Evolutionary conservation across 352 stramenopile genomes (phyloP), one percentile per base, ranked within the genome.

Genomic region (Phytophthora parvispora): DNA sequence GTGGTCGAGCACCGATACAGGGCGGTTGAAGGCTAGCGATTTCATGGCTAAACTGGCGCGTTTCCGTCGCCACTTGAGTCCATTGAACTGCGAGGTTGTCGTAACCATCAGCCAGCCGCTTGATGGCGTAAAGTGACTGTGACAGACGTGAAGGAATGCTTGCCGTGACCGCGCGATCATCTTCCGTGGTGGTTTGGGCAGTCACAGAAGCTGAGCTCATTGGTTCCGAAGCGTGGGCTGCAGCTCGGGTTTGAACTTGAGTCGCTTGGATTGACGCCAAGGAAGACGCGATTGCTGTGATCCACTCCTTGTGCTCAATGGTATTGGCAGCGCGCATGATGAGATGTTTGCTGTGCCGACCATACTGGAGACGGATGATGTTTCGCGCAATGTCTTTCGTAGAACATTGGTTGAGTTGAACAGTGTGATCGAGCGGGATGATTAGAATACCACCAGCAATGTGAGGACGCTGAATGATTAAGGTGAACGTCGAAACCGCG

Each of bases 321-420:
- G 18, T 5, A 20, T 60, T 66, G 47, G 20, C 5, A 8, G 29
- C 28, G 7, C 63, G 55, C 51, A 71, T 42, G 13, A 28, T 28
- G 28, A 70, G 42, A 5, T 28, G 43, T 13, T 64, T 70, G 25
- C 54, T 22, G 6, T n/a, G 56, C 22, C 43, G 27, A 3, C 63
- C 54, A 13, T 64, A 64, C 20, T 54, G 32, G 34, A 65, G 53
- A 34, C 55, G 54, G 25, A 71, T 65, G 31, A 50, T 71, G 53
- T 70, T 29, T 47, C 45, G 63, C 24, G 29, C 47, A 10, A 60
- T 6, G 29, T 64, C 54, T 51, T 55, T 43, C 16, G 25, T 48
- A 22, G 48, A 66, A 18, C 38, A 43, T 34, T 40, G 45, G 34
- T 38, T 32, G 4, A 71, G 56, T 34, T 38, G 50, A 31, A 66